These are phyloP conservation scores for Pholiota molesta DNA, from an alignment of 768 basidiomycete genomes.

Conservation along the genomic window DNA sequence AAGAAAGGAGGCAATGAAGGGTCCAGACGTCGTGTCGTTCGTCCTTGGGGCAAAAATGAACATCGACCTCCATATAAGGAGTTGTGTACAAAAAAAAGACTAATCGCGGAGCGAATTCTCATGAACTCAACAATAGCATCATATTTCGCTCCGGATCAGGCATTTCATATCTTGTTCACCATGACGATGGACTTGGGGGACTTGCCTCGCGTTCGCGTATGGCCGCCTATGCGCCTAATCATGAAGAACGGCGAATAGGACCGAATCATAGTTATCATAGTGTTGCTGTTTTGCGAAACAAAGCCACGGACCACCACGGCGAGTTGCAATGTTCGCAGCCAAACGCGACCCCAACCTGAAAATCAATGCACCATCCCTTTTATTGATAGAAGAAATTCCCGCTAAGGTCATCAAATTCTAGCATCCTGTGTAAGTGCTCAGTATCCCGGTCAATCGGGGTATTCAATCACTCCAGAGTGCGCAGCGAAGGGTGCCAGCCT, in stretches of 20 bases:
- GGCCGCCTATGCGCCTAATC: neutral
- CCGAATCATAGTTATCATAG: no score
- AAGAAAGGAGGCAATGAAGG: conserved; percentile 2
- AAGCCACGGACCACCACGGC: neutral
- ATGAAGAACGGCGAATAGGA: neutral
- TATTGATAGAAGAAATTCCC: no score
- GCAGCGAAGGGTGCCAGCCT: no score
- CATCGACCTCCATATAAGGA: neutral
- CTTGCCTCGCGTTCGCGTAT: neutral
- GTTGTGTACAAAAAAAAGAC: neutral
- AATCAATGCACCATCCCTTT: neutral
- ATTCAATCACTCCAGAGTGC: no score
- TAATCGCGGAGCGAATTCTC: neutral
- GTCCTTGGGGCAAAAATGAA: conserved; percentile 2
- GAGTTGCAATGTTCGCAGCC: neutral
- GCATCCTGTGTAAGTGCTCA: no score
- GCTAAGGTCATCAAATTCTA: no score
- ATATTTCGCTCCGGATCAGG: conserved; percentile 7
- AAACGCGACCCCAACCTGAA: neutral
- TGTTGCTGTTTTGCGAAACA: neutral
- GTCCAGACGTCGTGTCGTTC: conserved; percentile 7
- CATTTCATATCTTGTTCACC: neutral
- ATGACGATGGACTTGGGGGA: neutral
- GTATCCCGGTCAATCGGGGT: no score
- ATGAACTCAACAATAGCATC: neutral